Evolutionary conservation across 2,329 filamentous ascomycete genomes (phyloP), one percentile per base, ranked within the genome.

Genomic region (Thermoascus crustaceus): DNA sequence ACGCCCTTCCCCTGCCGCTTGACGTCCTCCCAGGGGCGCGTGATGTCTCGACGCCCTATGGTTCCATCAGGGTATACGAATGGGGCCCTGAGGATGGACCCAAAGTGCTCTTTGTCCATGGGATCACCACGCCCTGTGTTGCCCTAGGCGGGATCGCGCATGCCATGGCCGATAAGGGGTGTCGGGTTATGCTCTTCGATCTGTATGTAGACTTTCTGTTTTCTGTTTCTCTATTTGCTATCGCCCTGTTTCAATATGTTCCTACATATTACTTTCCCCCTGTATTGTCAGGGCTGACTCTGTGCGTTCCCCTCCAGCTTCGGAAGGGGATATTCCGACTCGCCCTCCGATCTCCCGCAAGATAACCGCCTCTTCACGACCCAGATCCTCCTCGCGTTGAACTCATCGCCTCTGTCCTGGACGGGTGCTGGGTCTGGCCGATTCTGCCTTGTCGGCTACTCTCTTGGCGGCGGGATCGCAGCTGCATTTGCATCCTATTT

Each of bases 391-490:
- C 71, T 84, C 18, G 82, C 73, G 9, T 64, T 89, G 7, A 70
- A 75, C 17, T 86, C 82, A 1, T 87, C 82, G 2, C 68, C 75
- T 0, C 62, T 89, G 2, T 47, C 76, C 9, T 87, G 82, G 82
- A 79, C 75, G 0, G 67, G 67, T 5, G 44, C 50, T 19, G 48
- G 50, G 4, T 64, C 56, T 5, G 63, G 64, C 5, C 69, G 68
- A 34, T 89, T 91, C 57, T 75, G 78, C 41, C 63, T 93, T 4
- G 62, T 87, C 3, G 86, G 85, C 2, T 93, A 91, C 57, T 87
- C 82, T 0, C 69, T 94, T 0, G 85, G 86, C 30, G 86, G 85
- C 22, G 82, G 80, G 9, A 73, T 93, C 25, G 72, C 75, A 1
- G 78, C 76, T 7, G 70, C 77, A 13, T 89, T 91, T 52, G 73